Conservation (phyloP, 495 filamentous ascomycete genomes). For the Talaromyces adpressus region DNA sequence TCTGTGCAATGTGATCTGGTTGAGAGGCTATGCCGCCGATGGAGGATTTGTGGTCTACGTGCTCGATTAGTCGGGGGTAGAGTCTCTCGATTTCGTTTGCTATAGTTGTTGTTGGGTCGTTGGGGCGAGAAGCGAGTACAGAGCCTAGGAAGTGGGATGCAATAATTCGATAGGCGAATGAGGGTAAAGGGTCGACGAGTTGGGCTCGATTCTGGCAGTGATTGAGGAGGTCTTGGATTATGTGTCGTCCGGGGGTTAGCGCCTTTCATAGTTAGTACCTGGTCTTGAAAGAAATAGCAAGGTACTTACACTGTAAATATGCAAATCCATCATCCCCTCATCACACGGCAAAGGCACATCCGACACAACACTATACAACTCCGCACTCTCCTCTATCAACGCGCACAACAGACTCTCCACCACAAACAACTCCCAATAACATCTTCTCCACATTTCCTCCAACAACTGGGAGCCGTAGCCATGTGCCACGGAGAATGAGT, state of each 20-base stretch:
- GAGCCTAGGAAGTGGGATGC: constrained; percentile 57
- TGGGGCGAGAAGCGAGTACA: constrained; percentile 43
- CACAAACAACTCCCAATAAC: constrained; percentile 79
- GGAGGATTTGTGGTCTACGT: neutral
- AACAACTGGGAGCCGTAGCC: constrained; percentile 39
- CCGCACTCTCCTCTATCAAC: constrained; percentile 19
- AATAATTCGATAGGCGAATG: constrained; percentile 30
- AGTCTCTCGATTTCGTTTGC: neutral
- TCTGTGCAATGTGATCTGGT: neutral
- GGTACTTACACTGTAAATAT: constrained; percentile 1
- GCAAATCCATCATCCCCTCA: constrained; percentile 11
- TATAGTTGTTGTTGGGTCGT: neutral
- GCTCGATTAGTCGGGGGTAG: neutral
- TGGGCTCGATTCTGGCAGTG: neutral
- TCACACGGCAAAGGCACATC: constrained; percentile 22
- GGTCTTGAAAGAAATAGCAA: neutral
- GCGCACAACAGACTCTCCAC: constrained; percentile 47
- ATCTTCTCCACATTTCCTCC: constrained; percentile 72
- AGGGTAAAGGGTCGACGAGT: constrained; percentile 12
- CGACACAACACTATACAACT: constrained; percentile 23
- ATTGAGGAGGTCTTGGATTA: neutral
- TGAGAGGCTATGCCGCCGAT: neutral
- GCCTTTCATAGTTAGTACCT: constrained; percentile 25
- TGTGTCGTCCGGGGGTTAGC: neutral
- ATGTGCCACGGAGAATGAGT: constrained; percentile 26